Base-by-base conservation (phyloP, 768 basidiomycete genomes). In the Amanita rubescens region DNA sequence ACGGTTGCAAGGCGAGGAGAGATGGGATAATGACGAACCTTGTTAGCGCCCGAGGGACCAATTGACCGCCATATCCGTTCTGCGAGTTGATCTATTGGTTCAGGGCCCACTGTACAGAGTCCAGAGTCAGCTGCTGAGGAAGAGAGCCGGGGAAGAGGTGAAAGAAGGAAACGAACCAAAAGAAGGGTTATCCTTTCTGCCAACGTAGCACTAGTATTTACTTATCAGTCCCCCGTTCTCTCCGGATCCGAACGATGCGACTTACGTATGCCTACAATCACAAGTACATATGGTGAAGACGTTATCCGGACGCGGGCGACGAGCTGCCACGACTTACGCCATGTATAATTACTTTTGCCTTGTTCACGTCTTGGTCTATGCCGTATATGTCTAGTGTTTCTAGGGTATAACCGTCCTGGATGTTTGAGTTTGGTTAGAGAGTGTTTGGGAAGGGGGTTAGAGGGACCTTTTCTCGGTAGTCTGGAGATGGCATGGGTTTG, bases 201-300 rank as follows among this genome's bases (percentile, higher is more conserved):
- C 94, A 6, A 96, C 90, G 63, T 95, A 97, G 54, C 91, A 88
- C 82, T 90, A n/a, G n/a, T n/a, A n/a, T n/a, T n/a, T n/a, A n/a
- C n/a, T n/a, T n/a, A 35, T 10, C 37, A 17, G n/a, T n/a, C n/a
- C n/a, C n/a, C n/a, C n/a, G 17, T 45, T 30, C 24, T 22, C 12
- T 46, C 9, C 19, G n/a, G 30, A 10, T 17, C 5, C 9, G 20
- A 24, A 33, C 5, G 9, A 19, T 22, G 8, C 14, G 20, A 71
- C 79, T 43, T 60, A 82, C 82, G 58, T 69, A 76, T 57, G 80
- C 79, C 81, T 85, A 45, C 8, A 8, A 3, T 4, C 8, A 30
- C 5, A 4, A 30, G 27, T 8, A 30, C 8, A 30, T 30, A 30
- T 30, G 8, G 27, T 4, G 8, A 19, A 24, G 39, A 37, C 14